Evolutionary conservation across 345 rosid species (phyloP).

Genomic region (Arabidopsis thaliana): TAIR10.1 NC_003070.9:4513001-4513500

Average conservation of each 20-base stretch:
- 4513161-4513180: slow-evolving; percentile 93
- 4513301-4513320: not conserved
- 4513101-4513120: slow-evolving; percentile 95
- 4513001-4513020: slow-evolving; percentile 87
- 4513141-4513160: slow-evolving; percentile 83
- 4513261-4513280: slow-evolving; percentile 72
- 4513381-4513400: slow-evolving; percentile 86
- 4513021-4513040: slow-evolving; percentile 66
- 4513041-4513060: slow-evolving; percentile 62
- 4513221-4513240: slow-evolving; percentile 70
- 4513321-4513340: not conserved
- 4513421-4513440: slow-evolving; percentile 87
- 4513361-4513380: slow-evolving; percentile 5
- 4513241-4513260: slow-evolving; percentile 61
- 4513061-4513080: slow-evolving; percentile 75
- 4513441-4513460: slow-evolving; percentile 79
- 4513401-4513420: slow-evolving; percentile 90
- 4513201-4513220: slow-evolving; percentile 87
- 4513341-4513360: not conserved
- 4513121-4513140: slow-evolving; percentile 96
- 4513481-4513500: slow-evolving; percentile 74
- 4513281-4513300: slow-evolving; percentile 79
- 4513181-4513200: slow-evolving; percentile 94
- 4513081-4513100: slow-evolving; percentile 89
- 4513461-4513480: slow-evolving; percentile 85